phyloP scores from a whole-genome alignment of 2,329 filamentous ascomycete species.

The Harringtonia aguacate region DNA sequence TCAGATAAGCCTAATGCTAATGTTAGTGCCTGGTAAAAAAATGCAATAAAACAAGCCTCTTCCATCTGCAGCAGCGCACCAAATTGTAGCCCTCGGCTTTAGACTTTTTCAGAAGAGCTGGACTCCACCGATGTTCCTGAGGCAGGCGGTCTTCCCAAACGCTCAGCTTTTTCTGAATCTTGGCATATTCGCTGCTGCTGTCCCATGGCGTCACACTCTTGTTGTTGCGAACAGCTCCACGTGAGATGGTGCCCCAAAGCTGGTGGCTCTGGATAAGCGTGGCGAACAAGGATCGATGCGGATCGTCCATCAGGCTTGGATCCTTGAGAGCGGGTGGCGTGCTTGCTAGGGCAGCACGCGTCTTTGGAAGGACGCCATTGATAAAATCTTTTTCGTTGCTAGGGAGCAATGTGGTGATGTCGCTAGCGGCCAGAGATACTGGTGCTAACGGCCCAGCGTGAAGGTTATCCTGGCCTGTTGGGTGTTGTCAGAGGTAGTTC shows the following conservation, averaged over 20 bases:
- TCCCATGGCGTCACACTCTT: constrained; percentile 36
- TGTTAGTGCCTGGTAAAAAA: neutral
- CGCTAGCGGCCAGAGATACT: constrained; percentile 36
- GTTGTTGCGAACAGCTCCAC: constrained; percentile 34
- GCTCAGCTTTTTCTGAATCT: constrained; percentile 28
- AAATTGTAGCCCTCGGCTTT: constrained; percentile 38
- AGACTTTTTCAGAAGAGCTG: constrained; percentile 29
- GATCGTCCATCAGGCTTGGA: constrained; percentile 29
- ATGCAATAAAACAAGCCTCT: neutral
- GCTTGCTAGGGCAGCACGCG: constrained; percentile 41
- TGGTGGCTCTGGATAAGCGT: constrained; percentile 44
- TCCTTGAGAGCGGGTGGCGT: constrained; percentile 38
- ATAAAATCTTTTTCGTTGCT: constrained; percentile 42
- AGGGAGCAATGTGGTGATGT: constrained; percentile 44
- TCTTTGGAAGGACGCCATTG: constrained; percentile 32
- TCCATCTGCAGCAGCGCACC: constrained; percentile 19
- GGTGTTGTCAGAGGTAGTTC: neutral
- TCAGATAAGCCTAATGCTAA: constrained; percentile 35
- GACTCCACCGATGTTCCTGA: constrained; percentile 35
- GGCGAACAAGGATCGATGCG: constrained; percentile 41
- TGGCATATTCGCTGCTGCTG: constrained; percentile 33
- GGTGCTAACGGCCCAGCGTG: constrained; percentile 42
- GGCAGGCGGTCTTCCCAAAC: constrained; percentile 40
- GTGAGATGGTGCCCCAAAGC: constrained; percentile 41
- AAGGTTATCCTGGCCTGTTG: constrained; percentile 44